Evolutionary conservation across 345 rosid species (phyloP).

Genomic region (Stellera chamaejasme): DNA sequence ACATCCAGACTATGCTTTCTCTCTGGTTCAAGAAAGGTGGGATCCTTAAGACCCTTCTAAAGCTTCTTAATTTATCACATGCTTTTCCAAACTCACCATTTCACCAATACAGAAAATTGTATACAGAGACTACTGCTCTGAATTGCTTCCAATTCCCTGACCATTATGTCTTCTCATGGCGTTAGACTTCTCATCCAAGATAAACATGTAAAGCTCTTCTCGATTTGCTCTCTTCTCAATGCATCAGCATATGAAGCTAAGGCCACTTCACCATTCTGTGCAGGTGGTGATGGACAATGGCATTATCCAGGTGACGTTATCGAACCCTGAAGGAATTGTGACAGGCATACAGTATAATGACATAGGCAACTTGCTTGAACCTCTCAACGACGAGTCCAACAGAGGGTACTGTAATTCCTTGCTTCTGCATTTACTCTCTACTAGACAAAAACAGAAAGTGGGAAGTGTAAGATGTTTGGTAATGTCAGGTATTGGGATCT

Average conservation of each 20-base stretch:
- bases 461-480: neutral
- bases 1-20: constrained; percentile 20
- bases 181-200: constrained; percentile 23
- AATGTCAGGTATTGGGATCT: constrained; percentile 62
- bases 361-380: constrained; percentile 84
- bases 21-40: constrained; percentile 27
- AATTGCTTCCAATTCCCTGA: neutral
- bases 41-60: neutral
- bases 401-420: constrained; percentile 47
- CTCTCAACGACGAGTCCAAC: constrained; percentile 60
- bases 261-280: constrained; percentile 15
- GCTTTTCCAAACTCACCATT: neutral
- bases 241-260: constrained; percentile 17
- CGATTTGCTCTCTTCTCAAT: constrained; percentile 12
- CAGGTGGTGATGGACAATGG: constrained; percentile 89
- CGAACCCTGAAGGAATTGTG: constrained; percentile 74
- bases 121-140: neutral
- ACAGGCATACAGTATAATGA: constrained; percentile 56
- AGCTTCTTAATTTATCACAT: neutral
- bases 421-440: neutral
- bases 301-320: constrained; percentile 53
- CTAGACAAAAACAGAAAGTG: no score
- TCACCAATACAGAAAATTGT: neutral
- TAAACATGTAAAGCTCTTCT: constrained; percentile 22
- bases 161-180: constrained; percentile 19